These are phyloP conservation scores for Fraxinus floribunda DNA, from an alignment of 305 asterid species.

Conservation along the genomic window DNA sequence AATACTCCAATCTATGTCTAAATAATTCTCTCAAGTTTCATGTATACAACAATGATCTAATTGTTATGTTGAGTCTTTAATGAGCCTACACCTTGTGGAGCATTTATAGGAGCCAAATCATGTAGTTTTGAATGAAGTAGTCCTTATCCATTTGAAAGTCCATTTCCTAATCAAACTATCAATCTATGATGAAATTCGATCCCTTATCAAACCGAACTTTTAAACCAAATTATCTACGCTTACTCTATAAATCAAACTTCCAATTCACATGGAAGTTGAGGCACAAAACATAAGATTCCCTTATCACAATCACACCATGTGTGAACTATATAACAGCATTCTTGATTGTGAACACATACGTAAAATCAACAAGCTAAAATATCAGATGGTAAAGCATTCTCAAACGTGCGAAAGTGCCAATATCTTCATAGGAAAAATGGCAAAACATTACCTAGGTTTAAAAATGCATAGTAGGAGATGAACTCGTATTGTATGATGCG, in stretches of 20 bases:
- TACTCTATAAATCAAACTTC: background rate
- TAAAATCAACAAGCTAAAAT: background rate
- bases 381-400: background rate
- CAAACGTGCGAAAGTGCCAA: background rate
- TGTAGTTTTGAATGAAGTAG: too few species aligned
- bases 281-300: background rate
- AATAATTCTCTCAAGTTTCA: too few species aligned
- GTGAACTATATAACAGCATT: background rate
- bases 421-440: background rate
- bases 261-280: background rate
- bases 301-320: background rate
- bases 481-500: background rate
- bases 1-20: too few species aligned
- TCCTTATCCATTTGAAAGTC: too few species aligned
- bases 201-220: background rate
- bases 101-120: too few species aligned
- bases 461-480: background rate
- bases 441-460: background rate
- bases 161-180: too few species aligned
- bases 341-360: background rate
- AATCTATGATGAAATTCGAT: too few species aligned
- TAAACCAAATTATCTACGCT: too few species aligned
- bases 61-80: too few species aligned
- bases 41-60: too few species aligned
- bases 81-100: too few species aligned